phyloP scores from a whole-genome alignment of 1,284 basidiomycete species.

The Heterobasidion annosum region DNA sequence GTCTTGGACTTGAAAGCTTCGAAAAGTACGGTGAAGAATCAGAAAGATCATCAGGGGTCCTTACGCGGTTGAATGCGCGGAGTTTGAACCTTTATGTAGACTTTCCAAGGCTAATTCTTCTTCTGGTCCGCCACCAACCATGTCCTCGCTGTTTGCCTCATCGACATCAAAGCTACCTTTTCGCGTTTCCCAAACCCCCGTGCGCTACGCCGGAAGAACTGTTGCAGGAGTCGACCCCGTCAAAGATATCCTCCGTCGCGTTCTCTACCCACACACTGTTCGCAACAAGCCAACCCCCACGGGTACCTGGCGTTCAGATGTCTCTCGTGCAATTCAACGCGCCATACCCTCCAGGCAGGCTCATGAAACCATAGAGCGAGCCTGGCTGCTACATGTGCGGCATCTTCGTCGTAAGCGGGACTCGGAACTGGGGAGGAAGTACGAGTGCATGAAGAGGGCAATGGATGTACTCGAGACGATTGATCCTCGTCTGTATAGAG shows the following conservation, averaged over 20 bases:
- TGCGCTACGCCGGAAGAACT: slow-evolving; percentile 25
- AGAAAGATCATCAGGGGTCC: too few species aligned
- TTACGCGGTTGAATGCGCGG: too few species aligned
- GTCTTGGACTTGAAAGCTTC: too few species aligned
- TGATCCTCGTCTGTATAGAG: slow-evolving; percentile 58
- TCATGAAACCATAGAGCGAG: slow-evolving; percentile 90
- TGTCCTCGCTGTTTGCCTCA: slow-evolving; percentile 6
- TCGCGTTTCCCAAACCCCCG: slow-evolving; percentile 23
- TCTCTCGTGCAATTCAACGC: slow-evolving; percentile 57
- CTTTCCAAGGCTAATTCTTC: too few species aligned
- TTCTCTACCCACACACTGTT: slow-evolving; percentile 72
- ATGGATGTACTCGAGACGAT: slow-evolving; percentile 73
- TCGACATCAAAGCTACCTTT: slow-evolving; percentile 13
- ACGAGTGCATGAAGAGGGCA: slow-evolving; percentile 66
- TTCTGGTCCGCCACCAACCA: background rate
- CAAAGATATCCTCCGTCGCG: slow-evolving; percentile 65
- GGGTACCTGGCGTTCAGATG: slow-evolving; percentile 75
- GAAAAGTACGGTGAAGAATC: too few species aligned
- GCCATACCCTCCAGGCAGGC: slow-evolving; percentile 81
- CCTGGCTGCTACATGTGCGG: slow-evolving; percentile 80
- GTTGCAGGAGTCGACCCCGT: slow-evolving; percentile 41
- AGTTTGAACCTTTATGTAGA: too few species aligned
- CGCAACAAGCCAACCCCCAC: slow-evolving; percentile 64
- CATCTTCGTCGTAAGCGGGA: slow-evolving; percentile 63
- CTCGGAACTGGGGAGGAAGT: slow-evolving; percentile 63